Percentiles rank a stretch among this genome's conserved stretches.
Conservation (phyloP, 768 basidiomycete species). For the Rhizopogon vinicolor region DNA sequence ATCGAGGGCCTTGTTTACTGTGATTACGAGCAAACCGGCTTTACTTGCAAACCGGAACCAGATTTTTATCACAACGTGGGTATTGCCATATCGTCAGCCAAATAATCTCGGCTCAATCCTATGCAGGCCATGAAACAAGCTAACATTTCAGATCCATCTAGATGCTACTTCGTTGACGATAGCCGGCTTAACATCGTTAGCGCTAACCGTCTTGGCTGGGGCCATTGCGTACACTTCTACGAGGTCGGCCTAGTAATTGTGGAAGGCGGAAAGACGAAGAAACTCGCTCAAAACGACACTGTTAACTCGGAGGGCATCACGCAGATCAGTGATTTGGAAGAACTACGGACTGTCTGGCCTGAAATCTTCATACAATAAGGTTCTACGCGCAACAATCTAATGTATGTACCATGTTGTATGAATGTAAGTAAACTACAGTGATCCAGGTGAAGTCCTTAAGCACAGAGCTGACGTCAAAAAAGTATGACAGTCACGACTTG, state of each 20-base stretch:
- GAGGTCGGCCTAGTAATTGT: constrained; percentile 60
- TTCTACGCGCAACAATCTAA: too few species aligned
- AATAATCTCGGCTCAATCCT: constrained; percentile 2
- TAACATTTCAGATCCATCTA: constrained; percentile 55
- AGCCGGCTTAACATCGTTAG: constrained; percentile 64
- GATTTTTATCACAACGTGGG: constrained; percentile 62
- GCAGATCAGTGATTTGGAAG: constrained; percentile 54
- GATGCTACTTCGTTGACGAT: constrained; percentile 80
- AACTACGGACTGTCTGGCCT: constrained; percentile 68
- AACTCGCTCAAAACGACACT: constrained; percentile 33
- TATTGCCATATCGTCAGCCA: background rate
- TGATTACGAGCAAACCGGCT: constrained; percentile 62
- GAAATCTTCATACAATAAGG: constrained; percentile 56
- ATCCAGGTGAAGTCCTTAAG: background rate
- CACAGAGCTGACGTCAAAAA: constrained; percentile 29
- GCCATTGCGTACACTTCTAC: constrained; percentile 69
- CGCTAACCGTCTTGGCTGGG: constrained; percentile 67
- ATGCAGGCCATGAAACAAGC: constrained; percentile 63
- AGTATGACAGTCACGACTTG: constrained; percentile 73
- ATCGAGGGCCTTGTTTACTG: constrained; percentile 76
- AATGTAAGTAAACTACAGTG: background rate
- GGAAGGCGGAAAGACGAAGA: constrained; percentile 57
- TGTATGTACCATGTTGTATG: constrained; percentile 2
- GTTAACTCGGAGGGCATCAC: constrained; percentile 41
- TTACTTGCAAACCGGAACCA: constrained; percentile 79